Conservation (phyloP, 2,329 filamentous ascomycete species). For the Tolypocladium ovalisporum region DNA sequence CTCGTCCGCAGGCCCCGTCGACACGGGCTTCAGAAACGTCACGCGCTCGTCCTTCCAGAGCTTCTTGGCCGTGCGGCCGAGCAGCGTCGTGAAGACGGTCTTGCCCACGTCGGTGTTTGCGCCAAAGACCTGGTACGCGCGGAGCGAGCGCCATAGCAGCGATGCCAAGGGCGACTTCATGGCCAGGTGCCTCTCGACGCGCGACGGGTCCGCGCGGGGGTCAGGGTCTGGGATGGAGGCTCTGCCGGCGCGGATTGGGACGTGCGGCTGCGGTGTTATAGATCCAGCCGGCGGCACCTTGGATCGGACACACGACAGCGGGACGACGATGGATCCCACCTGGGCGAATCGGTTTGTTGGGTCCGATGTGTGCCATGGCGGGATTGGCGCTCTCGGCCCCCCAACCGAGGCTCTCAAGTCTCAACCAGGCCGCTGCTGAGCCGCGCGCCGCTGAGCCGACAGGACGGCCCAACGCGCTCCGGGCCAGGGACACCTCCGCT, state of each 20-base stretch:
- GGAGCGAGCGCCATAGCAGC: constrained; percentile 57
- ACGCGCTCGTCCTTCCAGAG: constrained; percentile 35
- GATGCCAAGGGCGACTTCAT: constrained; percentile 37
- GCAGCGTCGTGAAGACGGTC: constrained; percentile 64
- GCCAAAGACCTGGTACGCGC: constrained; percentile 66
- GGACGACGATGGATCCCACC: not conserved
- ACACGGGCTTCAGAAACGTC: constrained; percentile 70
- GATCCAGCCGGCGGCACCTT: not conserved
- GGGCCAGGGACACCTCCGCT: too few species aligned
- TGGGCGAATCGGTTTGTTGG: constrained; percentile 4
- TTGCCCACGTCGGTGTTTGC: constrained; percentile 81
- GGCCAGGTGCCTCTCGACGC: not conserved
- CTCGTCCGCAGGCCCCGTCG: constrained; percentile 59
- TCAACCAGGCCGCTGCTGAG: not conserved
- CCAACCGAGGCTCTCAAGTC: constrained; percentile 2
- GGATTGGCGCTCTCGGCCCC: not conserved
- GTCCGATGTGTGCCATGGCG: not conserved
- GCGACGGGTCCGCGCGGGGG: not conserved
- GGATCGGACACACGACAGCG: not conserved
- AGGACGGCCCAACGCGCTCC: not conserved
- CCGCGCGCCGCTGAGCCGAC: not conserved
- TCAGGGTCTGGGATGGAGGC: not conserved
- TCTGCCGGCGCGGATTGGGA: not conserved
- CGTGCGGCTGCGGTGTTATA: not conserved
- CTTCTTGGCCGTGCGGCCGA: constrained; percentile 51